Percentiles rank a stretch among this genome's conserved stretches.
Conservation (phyloP, 306 rosid species). For the Ziziphus jujuba region DNA sequence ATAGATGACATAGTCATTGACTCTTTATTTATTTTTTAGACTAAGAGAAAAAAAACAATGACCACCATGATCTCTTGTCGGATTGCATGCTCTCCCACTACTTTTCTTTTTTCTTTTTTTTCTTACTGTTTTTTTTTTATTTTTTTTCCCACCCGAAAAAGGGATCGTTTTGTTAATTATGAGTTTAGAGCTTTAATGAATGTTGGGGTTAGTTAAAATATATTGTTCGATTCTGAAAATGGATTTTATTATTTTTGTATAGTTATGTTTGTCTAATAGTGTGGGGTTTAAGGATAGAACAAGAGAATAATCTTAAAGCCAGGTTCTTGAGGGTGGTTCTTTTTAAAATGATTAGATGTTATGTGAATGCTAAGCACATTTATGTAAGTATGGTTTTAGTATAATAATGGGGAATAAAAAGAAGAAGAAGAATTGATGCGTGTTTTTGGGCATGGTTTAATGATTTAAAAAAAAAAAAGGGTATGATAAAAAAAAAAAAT, state of each 20-base stretch:
- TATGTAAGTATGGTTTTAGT: not conserved
- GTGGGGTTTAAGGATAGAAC: constrained; percentile 23
- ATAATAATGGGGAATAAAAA: too few relatives aligned
- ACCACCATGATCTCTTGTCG: constrained; percentile 57
- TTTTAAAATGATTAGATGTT: not conserved
- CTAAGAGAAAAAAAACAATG: too few relatives aligned
- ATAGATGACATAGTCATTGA: too few relatives aligned
- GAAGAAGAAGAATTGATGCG: not conserved
- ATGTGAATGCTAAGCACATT: not conserved
- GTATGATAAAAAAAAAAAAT: too few relatives aligned
- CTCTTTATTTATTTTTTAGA: too few relatives aligned
- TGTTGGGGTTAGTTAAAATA: constrained; percentile 37
- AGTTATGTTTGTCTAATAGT: constrained; percentile 51
- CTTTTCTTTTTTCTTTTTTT: not conserved
- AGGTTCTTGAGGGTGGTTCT: not conserved
- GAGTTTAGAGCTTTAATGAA: constrained; percentile 59
- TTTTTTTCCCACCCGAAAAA: constrained; percentile 40
- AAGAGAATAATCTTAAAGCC: constrained; percentile 29
- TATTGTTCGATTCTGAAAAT: constrained; percentile 3
- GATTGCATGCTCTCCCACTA: constrained; percentile 10
- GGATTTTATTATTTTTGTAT: constrained; percentile 36
- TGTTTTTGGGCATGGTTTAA: not conserved
- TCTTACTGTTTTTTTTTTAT: too few relatives aligned
- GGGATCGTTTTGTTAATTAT: constrained; percentile 39
- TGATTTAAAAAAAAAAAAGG: too few relatives aligned